Conservation (phyloP, 1,139 yeast genomes). For the Komagataea norvegica region DNA sequence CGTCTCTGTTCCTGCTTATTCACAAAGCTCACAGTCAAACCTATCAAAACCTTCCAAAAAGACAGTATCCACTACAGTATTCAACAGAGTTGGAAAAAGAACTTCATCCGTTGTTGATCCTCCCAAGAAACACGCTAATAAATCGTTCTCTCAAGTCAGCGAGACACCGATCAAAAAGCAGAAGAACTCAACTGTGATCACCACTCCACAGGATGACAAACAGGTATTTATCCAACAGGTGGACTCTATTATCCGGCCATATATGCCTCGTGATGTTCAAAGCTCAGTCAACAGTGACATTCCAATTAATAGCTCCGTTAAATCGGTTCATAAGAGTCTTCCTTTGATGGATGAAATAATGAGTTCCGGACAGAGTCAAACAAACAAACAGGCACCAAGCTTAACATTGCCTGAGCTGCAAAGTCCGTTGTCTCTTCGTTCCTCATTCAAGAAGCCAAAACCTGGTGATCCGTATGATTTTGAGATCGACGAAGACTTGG, state of each 20-base stretch:
- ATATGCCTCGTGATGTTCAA: too few relatives aligned
- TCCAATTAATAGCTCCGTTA: conserved; percentile 1
- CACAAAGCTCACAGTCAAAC: conserved; percentile 3
- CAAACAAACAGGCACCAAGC: conserved; percentile 1
- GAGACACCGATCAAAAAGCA: conserved; percentile 30
- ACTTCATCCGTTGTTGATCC: neutral
- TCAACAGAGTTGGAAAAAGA: conserved; percentile 25
- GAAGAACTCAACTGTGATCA: conserved; percentile 14
- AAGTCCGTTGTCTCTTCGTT: conserved; percentile 21
- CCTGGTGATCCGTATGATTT: conserved; percentile 21
- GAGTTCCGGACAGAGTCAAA: conserved; percentile 3
- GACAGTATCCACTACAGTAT: conserved; percentile 16
- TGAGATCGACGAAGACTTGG: conserved; percentile 6
- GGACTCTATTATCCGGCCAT: too few relatives aligned
- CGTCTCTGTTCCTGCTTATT: conserved; percentile 28
- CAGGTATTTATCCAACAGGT: too few relatives aligned
- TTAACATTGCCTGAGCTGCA: conserved; percentile 9
- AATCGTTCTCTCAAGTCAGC: conserved; percentile 30
- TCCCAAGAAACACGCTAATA: neutral
- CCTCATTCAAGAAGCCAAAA: conserved; percentile 11
- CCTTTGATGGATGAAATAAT: conserved; percentile 2
- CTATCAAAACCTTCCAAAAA: conserved; percentile 2
- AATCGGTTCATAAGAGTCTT: neutral
- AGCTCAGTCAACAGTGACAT: conserved; percentile 5
- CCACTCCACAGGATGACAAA: conserved; percentile 17